A percentile compares a stretch with the other conserved stretches of the same genome.
Conservation (phyloP, 257 asterid species). For the Nemophila menziesii region DNA sequence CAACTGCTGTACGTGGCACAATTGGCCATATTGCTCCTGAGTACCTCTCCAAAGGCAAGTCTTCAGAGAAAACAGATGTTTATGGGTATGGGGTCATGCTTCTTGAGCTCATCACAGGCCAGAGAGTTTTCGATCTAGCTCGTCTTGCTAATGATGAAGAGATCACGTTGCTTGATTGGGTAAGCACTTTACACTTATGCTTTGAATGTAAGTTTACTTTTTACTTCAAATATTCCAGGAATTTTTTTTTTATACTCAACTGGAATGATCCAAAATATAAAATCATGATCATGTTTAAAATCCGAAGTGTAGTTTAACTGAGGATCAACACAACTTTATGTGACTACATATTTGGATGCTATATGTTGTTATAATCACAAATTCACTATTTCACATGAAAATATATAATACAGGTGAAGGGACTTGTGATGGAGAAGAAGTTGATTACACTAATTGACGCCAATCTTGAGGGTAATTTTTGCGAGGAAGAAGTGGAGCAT, state of each 20-base stretch:
- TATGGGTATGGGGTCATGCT: constrained; percentile 44
- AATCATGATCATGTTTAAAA: no score
- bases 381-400: not conserved
- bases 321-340: no score
- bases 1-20: constrained; percentile 63
- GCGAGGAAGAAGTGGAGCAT: constrained; percentile 47
- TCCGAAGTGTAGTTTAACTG: no score
- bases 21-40: constrained; percentile 70
- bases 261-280: no score
- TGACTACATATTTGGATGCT: not conserved
- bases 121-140: constrained; percentile 36
- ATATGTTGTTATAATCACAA: no score
- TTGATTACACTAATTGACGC: constrained; percentile 53
- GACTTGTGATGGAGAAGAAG: constrained; percentile 47
- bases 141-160: constrained; percentile 35
- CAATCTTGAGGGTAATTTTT: constrained; percentile 36
- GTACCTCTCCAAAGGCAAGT: constrained; percentile 38
- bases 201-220: no score
- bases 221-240: not conserved
- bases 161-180: constrained; percentile 42
- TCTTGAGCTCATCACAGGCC: constrained; percentile 42
- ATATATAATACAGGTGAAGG: constrained; percentile 56
- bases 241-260: not conserved
- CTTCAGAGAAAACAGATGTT: constrained; percentile 40
- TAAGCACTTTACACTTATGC: no score